A percentile compares a stretch with the other conserved stretches of the same genome.
phyloP scores from a whole-genome alignment of 1,284 basidiomycete genomes.

The Trametes versicolor region DNA sequence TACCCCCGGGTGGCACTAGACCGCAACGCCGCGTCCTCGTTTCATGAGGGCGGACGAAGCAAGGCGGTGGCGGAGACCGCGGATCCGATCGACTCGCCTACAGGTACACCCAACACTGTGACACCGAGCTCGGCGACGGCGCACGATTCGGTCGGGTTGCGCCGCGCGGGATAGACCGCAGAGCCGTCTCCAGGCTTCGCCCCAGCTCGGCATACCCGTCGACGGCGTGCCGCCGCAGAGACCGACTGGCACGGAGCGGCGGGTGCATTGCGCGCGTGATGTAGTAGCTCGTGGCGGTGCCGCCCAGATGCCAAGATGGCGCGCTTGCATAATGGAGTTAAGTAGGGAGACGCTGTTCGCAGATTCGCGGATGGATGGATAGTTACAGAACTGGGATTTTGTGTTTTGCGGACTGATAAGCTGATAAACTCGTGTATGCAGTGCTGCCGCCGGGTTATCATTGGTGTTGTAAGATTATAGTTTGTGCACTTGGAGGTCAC shows the following conservation, averaged over 20 bases:
- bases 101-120: not conserved
- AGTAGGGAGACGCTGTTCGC: not conserved
- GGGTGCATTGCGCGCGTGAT: constrained; percentile 1
- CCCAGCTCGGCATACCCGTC: not conserved
- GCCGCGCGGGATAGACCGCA: not conserved
- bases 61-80: not conserved
- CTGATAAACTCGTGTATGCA: not conserved
- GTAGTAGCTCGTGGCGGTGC: constrained; percentile 8
- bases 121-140: not conserved
- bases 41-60: not conserved
- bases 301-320: constrained; percentile 1
- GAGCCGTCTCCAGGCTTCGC: not conserved
- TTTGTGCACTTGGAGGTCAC: not conserved
- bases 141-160: not conserved
- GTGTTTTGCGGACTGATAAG: not conserved
- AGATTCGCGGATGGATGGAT: not conserved
- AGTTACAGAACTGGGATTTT: not conserved
- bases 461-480: not conserved
- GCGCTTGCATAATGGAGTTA: not conserved
- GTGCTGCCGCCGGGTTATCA: not conserved
- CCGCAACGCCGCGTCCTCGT: not conserved
- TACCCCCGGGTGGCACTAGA: too few species aligned
- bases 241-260: constrained; percentile 5
- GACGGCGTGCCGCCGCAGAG: constrained; percentile 2
- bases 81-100: constrained; percentile 7